These are phyloP conservation scores for Boechera stricta DNA, from an alignment of 345 rosid genomes.

Conservation along the genomic window DNA sequence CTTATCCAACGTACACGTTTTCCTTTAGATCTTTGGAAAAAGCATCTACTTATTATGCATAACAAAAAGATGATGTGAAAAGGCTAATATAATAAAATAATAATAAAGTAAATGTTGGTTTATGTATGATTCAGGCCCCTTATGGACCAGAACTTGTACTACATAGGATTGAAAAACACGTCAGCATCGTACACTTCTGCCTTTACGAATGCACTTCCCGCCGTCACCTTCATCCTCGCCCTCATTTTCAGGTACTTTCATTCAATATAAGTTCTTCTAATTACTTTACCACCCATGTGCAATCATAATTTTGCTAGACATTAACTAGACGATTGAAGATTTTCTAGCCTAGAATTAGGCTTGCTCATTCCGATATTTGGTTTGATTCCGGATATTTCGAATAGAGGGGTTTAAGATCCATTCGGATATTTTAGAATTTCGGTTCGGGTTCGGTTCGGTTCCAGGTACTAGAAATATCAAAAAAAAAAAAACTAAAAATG, in stretches of 20 bases:
- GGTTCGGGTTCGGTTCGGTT: no score
- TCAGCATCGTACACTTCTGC: slow-evolving; percentile 86
- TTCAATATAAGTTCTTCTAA: not conserved
- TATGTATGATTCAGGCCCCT: slow-evolving; percentile 71
- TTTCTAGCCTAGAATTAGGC: no score
- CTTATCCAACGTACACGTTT: slow-evolving; percentile 38
- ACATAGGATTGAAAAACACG: slow-evolving; percentile 78
- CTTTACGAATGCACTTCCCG: slow-evolving; percentile 75
- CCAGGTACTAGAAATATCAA: no score
- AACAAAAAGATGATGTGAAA: slow-evolving; percentile 39
- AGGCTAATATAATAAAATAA: not conserved
- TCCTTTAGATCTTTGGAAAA: slow-evolving; percentile 38
- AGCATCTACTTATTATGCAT: slow-evolving; percentile 36
- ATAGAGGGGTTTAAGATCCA: no score
- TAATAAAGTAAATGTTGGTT: not conserved
- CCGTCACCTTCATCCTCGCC: slow-evolving; percentile 85
- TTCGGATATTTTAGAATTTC: no score
- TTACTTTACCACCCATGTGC: not conserved
- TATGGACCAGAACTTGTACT: slow-evolving; percentile 84
- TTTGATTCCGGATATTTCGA: no score
- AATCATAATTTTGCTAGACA: not conserved
- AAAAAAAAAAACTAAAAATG: no score
- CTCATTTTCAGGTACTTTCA: slow-evolving; percentile 69
- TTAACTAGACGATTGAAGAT: not conserved
- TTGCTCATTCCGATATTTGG: no score